These are phyloP conservation scores for Tetradesmus lagerheimii DNA, from an alignment of 139 green algal species.

Conservation along the genomic window DNA sequence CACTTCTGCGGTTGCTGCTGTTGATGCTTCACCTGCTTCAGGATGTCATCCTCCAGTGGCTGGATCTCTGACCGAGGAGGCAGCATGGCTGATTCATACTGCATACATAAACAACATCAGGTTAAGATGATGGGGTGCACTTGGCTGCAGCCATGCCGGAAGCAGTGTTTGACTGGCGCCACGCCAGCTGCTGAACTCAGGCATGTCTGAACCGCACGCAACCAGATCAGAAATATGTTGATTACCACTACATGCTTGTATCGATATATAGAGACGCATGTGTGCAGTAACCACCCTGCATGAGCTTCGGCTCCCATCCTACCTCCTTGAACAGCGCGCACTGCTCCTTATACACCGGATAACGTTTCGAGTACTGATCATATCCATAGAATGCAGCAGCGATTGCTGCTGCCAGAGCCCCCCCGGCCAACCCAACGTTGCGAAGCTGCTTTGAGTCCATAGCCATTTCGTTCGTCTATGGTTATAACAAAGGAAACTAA, in stretches of 20 bases:
- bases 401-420: background rate
- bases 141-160: background rate
- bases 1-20: background rate
- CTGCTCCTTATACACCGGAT: constrained; percentile 38
- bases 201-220: background rate
- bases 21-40: constrained; percentile 44
- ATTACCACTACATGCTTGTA: background rate
- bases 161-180: background rate
- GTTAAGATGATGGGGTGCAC: background rate
- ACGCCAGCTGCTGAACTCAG: background rate
- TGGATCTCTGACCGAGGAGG: constrained; percentile 41
- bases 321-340: constrained; percentile 29
- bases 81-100: constrained; percentile 48
- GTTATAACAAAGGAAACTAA: background rate
- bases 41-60: constrained; percentile 58
- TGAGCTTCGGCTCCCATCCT: background rate
- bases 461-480: background rate
- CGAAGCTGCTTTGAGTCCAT: background rate
- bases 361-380: constrained; percentile 25
- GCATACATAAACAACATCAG: background rate
- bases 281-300: background rate
- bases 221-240: too few relatives aligned
- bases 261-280: too few relatives aligned
- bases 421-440: background rate
- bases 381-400: constrained; percentile 33